phyloP scores from a whole-genome alignment of 768 basidiomycete species.

The Amanita phalloides region DNA sequence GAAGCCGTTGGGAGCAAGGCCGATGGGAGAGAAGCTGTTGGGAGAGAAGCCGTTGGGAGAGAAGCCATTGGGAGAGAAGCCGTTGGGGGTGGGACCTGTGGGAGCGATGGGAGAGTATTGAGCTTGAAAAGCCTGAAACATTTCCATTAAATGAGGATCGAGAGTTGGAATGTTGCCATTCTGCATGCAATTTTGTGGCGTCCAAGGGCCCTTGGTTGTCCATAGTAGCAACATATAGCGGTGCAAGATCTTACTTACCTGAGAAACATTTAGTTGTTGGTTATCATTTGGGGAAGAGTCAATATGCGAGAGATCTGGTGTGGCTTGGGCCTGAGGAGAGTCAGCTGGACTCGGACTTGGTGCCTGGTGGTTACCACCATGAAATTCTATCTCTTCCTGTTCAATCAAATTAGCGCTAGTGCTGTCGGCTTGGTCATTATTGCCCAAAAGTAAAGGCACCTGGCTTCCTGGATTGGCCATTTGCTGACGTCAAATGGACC shows the following conservation, averaged over 20 bases:
- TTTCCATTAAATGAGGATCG: neutral
- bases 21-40: too few species aligned
- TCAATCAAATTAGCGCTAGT: neutral
- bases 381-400: too few species aligned
- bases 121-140: neutral
- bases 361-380: neutral
- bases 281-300: neutral
- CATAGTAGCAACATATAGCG: neutral
- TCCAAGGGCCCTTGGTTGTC: neutral
- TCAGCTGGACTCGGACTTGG: neutral
- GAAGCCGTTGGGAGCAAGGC: neutral
- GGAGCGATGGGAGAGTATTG: too few species aligned
- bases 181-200: neutral
- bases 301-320: neutral
- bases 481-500: neutral
- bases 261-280: neutral
- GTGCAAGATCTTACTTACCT: neutral
- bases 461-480: neutral
- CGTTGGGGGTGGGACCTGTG: too few species aligned
- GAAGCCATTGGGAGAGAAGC: too few species aligned
- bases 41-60: too few species aligned
- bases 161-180: neutral
- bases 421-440: neutral
- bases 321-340: neutral
- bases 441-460: neutral